These are phyloP conservation scores for Dissophora globulifera DNA, from an alignment of 192 early-diverging fungal species.

Conservation along the genomic window DNA sequence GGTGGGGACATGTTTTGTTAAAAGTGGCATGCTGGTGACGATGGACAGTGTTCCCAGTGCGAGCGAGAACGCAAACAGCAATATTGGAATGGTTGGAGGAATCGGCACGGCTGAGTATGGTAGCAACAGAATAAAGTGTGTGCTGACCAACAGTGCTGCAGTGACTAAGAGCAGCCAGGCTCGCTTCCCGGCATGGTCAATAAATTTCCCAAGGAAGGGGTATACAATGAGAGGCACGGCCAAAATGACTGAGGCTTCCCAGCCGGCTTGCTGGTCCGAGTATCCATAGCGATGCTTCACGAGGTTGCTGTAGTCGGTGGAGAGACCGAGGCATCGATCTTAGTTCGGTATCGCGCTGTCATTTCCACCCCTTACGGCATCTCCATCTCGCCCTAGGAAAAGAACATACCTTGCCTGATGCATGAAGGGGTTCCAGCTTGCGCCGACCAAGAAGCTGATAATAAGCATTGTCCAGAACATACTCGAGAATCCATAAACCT, in stretches of 20 bases:
- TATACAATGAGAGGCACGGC: constrained; percentile 74
- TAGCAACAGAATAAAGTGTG: constrained; percentile 28
- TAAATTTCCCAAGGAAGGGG: constrained; percentile 76
- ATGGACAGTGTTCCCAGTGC: constrained; percentile 50
- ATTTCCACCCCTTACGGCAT: too few relatives aligned
- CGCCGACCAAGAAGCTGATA: constrained; percentile 54
- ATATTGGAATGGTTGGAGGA: constrained; percentile 54
- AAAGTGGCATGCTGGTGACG: constrained; percentile 54
- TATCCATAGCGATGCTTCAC: constrained; percentile 75
- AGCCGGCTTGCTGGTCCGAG: constrained; percentile 69
- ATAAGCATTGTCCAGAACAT: constrained; percentile 56
- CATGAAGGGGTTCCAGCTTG: constrained; percentile 55
- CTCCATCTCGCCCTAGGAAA: too few relatives aligned
- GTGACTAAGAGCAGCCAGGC: constrained; percentile 55
- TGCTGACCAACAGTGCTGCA: constrained; percentile 28
- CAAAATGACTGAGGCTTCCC: constrained; percentile 73
- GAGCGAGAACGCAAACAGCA: constrained; percentile 54
- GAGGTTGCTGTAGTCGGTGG: constrained; percentile 71
- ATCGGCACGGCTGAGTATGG: constrained; percentile 23
- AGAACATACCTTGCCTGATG: constrained; percentile 59
- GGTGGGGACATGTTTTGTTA: constrained; percentile 58
- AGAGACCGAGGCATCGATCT: too few relatives aligned
- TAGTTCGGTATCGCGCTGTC: too few relatives aligned
- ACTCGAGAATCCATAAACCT: constrained; percentile 55
- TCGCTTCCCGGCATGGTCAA: constrained; percentile 74